phyloP scores from a whole-genome alignment of 2,329 filamentous ascomycete genomes.

The Remersonia thermophila region DNA sequence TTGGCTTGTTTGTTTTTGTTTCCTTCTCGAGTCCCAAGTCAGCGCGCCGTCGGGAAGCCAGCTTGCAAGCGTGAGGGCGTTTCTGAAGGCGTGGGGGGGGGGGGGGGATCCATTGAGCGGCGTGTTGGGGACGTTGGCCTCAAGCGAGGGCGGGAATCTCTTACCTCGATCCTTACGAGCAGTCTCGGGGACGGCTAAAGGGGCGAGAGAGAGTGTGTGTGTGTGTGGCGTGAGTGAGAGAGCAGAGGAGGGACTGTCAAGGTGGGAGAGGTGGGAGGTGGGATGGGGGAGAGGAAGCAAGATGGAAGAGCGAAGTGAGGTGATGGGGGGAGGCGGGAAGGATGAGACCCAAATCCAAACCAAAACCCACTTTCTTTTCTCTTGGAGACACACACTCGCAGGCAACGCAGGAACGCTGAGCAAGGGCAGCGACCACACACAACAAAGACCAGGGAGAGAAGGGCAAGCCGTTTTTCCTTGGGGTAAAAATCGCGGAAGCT shows the following conservation, averaged over 20 bases:
- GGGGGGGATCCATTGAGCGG: neutral
- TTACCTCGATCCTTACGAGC: slow-evolving; percentile 1
- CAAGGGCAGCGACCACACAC: slow-evolving; percentile 13
- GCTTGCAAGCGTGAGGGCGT: neutral
- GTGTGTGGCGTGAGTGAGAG: too few species aligned
- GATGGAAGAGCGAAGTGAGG: slow-evolving; percentile 5
- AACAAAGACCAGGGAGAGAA: too few species aligned
- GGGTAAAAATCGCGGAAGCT: neutral
- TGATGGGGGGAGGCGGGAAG: slow-evolving; percentile 9
- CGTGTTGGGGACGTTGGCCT: neutral
- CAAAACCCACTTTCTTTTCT: too few species aligned
- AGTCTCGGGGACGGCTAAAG: slow-evolving; percentile 5
- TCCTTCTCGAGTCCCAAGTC: slow-evolving; percentile 1
- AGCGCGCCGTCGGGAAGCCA: too few species aligned
- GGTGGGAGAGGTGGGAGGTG: slow-evolving; percentile 2
- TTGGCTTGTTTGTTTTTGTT: slow-evolving; percentile 5
- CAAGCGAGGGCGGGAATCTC: slow-evolving; percentile 9
- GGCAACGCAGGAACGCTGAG: slow-evolving; percentile 10
- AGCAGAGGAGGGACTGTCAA: too few species aligned
- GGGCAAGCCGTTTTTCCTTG: neutral
- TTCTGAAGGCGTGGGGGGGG: too few species aligned
- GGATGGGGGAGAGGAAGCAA: slow-evolving; percentile 5
- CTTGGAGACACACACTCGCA: slow-evolving; percentile 11
- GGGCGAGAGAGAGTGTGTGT: slow-evolving; percentile 1
- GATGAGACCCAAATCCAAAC: slow-evolving; percentile 10